Evolutionary conservation across 345 rosid genomes (phyloP), one percentile per base, ranked within the genome.

Genomic region (Citrus unshiu): DNA sequence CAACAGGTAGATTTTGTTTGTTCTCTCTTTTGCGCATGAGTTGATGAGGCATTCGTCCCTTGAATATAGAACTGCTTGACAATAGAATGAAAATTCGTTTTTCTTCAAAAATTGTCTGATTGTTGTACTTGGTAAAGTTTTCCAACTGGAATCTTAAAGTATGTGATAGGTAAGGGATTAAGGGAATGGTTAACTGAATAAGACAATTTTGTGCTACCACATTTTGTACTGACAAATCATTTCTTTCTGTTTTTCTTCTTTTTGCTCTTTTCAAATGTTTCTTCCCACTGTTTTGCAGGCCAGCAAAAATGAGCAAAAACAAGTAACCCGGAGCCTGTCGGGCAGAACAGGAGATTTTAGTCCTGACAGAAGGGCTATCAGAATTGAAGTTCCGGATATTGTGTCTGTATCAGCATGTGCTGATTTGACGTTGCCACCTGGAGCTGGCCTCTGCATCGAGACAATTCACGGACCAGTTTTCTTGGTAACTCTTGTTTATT

Each of bases 371-470:
- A 88, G 80, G 88, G 86, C 88, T 8, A 80, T 91, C 70, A 90
- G 88, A 84, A 88, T 96, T 71, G 90, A 89, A 21, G 89, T 96
- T 77, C 87, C 90, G 40, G 97, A 94, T 80, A 90, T 96, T 22
- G 84, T 90, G 60, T 96, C 98, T 75, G 97, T 93, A 68, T 90
- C 98, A 62, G 88, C 95, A 25, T 91, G 95, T 82, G 91, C 97
- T 43, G 99, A 96, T 87, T 90, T 94, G 74, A 96, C 98, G 68
- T 89, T 96, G 87, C 99, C 99, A 71, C 91, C 95, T 6, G 99
- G 99, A 79, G 93, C 99, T 56, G 99, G 93, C 88, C 95, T 96
- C 74, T 93, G 99, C 88, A 90, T 96, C 63, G 90, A 90, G 82
- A 90, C 98, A 22, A 76, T 90, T 77, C 86, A 85, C 19, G 97